phyloP scores from a whole-genome alignment of 129 eudicot species.

The Centrapalus pauciflorus region DNA sequence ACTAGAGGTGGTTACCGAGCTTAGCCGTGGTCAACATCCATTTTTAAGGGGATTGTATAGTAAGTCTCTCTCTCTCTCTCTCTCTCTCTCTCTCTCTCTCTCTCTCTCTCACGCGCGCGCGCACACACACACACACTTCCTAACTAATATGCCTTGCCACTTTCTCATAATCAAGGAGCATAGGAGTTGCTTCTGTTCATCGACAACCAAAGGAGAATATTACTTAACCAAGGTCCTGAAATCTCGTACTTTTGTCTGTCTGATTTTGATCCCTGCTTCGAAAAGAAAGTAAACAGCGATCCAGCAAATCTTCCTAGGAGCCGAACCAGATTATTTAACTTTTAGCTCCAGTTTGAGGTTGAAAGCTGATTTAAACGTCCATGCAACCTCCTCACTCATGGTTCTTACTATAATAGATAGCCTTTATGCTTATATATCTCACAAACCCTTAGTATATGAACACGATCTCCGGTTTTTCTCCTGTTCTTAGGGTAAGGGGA shows the following conservation, averaged over 20 bases:
- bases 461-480: background rate
- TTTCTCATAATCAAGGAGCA: background rate
- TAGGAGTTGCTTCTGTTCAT: background rate
- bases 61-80: constrained; percentile 30
- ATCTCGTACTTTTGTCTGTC: background rate
- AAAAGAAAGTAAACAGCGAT: background rate
- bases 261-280: background rate
- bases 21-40: constrained; percentile 78
- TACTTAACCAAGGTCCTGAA: background rate
- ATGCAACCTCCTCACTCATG: background rate
- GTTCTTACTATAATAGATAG: background rate
- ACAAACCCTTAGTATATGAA: background rate
- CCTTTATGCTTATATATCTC: background rate
- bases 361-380: background rate
- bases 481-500: no score
- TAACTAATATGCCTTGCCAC: background rate
- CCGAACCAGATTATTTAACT: background rate
- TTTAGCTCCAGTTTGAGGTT: background rate
- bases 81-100: background rate
- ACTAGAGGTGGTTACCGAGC: constrained; percentile 78
- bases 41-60: constrained; percentile 60
- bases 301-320: background rate
- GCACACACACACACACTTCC: no score
- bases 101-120: no score
- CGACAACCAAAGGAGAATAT: background rate